Evolutionary conservation across 2,329 filamentous ascomycete species (phyloP).

Genomic region (Ceratocystis variospora): DNA sequence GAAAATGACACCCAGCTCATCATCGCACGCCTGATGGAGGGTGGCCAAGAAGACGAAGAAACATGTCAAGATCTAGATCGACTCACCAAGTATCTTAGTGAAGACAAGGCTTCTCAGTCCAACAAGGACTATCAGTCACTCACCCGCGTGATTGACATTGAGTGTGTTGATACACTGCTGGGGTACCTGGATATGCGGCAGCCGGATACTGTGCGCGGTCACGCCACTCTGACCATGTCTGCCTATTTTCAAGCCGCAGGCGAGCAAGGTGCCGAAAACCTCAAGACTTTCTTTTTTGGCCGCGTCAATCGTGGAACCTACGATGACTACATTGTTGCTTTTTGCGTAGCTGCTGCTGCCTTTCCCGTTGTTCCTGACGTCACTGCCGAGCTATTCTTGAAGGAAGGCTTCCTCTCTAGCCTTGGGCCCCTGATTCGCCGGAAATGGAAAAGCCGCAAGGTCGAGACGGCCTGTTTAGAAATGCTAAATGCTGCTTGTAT

Average conservation of each 20-base stretch:
- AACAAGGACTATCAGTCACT: slow-evolving; percentile 34
- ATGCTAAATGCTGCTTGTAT: slow-evolving; percentile 87
- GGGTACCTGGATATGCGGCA: slow-evolving; percentile 74
- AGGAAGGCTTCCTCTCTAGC: slow-evolving; percentile 68
- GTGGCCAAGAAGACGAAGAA: slow-evolving; percentile 67
- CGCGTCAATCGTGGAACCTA: slow-evolving; percentile 61
- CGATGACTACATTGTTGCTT: slow-evolving; percentile 80
- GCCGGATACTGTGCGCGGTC: slow-evolving; percentile 56
- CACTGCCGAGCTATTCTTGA: slow-evolving; percentile 68
- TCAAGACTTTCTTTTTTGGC: slow-evolving; percentile 61
- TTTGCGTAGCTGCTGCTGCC: slow-evolving; percentile 76
- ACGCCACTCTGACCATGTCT: slow-evolving; percentile 68
- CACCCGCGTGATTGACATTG: slow-evolving; percentile 52
- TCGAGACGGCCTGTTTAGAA: slow-evolving; percentile 76
- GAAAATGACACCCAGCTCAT: slow-evolving; percentile 60
- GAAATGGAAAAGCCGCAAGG: slow-evolving; percentile 70
- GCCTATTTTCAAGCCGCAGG: slow-evolving; percentile 69
- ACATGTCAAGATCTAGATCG: slow-evolving; percentile 45
- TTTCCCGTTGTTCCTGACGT: slow-evolving; percentile 75
- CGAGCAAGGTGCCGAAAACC: slow-evolving; percentile 53
- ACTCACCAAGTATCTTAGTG: slow-evolving; percentile 45
- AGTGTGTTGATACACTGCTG: slow-evolving; percentile 75
- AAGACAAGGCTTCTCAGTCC: slow-evolving; percentile 36
- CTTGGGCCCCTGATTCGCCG: slow-evolving; percentile 64
- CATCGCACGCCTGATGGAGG: slow-evolving; percentile 80